Evolutionary conservation across 176 grass and related monocot species (phyloP).

Genomic region (Sorghum bicolor): Sorghum_bicolor_NCBIv3 NC_012879.2:54267001-54267500

Average conservation of each 20-base stretch:
- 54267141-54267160: background rate
- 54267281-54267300: slow-evolving; percentile 79
- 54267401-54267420: slow-evolving; percentile 59
- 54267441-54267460: slow-evolving; percentile 53
- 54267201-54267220: background rate
- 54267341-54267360: slow-evolving; percentile 93
- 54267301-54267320: slow-evolving; percentile 93
- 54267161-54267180: background rate
- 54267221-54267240: background rate
- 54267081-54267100: background rate
- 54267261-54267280: slow-evolving; percentile 53
- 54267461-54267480: slow-evolving; percentile 53
- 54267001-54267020: slow-evolving; percentile 15
- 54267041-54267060: background rate
- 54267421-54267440: slow-evolving; percentile 49
- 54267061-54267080: background rate
- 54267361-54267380: slow-evolving; percentile 91
- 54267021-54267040: slow-evolving; percentile 5
- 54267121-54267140: background rate
- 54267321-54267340: slow-evolving; percentile 90
- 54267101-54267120: background rate
- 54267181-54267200: background rate
- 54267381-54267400: slow-evolving; percentile 63
- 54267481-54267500: slow-evolving; percentile 35
- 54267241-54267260: background rate